These are phyloP conservation scores for Besnoitia besnoiti DNA, from an alignment of 169 alveolate species.

Conservation along the genomic window DNA sequence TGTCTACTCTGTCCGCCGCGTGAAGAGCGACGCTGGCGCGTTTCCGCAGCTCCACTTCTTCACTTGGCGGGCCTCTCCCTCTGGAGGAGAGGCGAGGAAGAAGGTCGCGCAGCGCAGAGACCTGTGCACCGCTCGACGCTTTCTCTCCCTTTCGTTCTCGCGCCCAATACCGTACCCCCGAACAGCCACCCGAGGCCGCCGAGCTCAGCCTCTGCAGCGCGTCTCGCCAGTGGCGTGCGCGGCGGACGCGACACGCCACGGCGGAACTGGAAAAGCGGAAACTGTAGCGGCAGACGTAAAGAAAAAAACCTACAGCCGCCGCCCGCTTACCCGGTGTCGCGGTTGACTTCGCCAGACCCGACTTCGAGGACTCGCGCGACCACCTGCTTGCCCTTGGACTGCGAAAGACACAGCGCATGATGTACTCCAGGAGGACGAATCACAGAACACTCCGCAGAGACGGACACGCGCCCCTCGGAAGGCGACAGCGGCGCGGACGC, in stretches of 20 bases:
- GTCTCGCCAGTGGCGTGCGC: too few species aligned
- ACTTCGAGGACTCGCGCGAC: slow-evolving; percentile 48
- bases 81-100: too few species aligned
- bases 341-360: slow-evolving; percentile 48
- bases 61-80: too few species aligned
- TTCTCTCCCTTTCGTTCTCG: background rate
- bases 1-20: too few species aligned
- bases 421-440: too few species aligned
- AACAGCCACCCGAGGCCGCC: slow-evolving; percentile 34
- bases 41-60: too few species aligned
- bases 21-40: too few species aligned
- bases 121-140: too few species aligned
- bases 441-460: too few species aligned
- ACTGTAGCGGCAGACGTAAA: background rate
- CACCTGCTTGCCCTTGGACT: slow-evolving; percentile 40
- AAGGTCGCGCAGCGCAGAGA: too few species aligned
- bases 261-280: background rate
- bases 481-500: too few species aligned
- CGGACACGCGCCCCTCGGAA: too few species aligned
- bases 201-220: slow-evolving; percentile 50
- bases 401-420: background rate
- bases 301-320: slow-evolving; percentile 8
- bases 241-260: background rate
- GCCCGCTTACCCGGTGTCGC: slow-evolving; percentile 37
- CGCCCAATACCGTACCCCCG: slow-evolving; percentile 64